A percentile compares a stretch with the other conserved stretches of the same genome.
Conservation (phyloP, 2,329 filamentous ascomycete genomes). For the Emericellopsis atlantica region DNA sequence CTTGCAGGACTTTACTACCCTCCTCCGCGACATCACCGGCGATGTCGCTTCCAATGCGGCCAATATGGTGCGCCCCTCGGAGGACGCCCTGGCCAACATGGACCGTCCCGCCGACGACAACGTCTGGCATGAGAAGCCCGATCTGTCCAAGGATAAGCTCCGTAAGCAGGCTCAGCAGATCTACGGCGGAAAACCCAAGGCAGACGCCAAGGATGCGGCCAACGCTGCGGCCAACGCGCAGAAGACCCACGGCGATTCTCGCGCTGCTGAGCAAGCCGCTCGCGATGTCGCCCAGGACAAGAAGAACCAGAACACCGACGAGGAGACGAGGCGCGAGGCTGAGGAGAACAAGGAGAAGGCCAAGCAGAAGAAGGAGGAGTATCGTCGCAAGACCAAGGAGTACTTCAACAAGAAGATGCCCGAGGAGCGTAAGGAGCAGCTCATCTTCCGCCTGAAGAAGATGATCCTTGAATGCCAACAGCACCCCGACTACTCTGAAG, state of each 20-base stretch:
- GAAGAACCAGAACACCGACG: slow-evolving; percentile 48
- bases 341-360: slow-evolving; percentile 25
- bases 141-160: slow-evolving; percentile 57
- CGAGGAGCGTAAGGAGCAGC: slow-evolving; percentile 83
- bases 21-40: slow-evolving; percentile 82
- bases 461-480: slow-evolving; percentile 95
- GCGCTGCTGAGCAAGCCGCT: slow-evolving; percentile 17
- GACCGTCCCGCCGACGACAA: slow-evolving; percentile 82
- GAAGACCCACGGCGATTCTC: slow-evolving; percentile 25
- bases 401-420: slow-evolving; percentile 84
- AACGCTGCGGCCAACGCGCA: slow-evolving; percentile 37
- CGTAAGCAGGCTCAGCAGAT: slow-evolving; percentile 55
- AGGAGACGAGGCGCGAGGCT: slow-evolving; percentile 33
- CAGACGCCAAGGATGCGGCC: slow-evolving; percentile 49
- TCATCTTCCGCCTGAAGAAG: slow-evolving; percentile 87
- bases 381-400: slow-evolving; percentile 42
- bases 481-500: slow-evolving; percentile 83
- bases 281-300: slow-evolving; percentile 39
- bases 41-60: slow-evolving; percentile 78
- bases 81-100: slow-evolving; percentile 65
- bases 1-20: slow-evolving; percentile 64
- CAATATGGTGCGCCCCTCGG: slow-evolving; percentile 58
- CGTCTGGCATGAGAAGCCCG: slow-evolving; percentile 81
- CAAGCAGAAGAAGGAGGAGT: slow-evolving; percentile 28
- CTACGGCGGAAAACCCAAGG: slow-evolving; percentile 39